A percentile compares a stretch with the other conserved stretches of the same genome.
Conservation (phyloP, 2,329 filamentous ascomycete genomes). For the Catunica adiposa region DNA sequence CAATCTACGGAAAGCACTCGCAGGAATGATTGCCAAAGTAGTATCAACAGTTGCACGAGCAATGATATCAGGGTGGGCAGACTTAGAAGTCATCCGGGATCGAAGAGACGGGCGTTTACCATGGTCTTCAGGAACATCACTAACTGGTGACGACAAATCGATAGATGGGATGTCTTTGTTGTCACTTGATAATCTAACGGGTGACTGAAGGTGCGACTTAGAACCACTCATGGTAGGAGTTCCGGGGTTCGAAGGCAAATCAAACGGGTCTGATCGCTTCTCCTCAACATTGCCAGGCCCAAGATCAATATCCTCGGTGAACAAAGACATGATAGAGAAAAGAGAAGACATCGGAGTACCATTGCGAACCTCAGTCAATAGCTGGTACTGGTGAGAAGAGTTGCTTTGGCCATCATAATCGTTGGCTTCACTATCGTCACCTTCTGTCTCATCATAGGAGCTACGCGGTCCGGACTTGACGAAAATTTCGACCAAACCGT, state of each 20-base stretch:
- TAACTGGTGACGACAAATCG: slow-evolving; percentile 4
- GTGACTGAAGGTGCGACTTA: background rate
- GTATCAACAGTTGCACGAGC: slow-evolving; percentile 93
- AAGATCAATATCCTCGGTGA: slow-evolving; percentile 85
- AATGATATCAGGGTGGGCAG: slow-evolving; percentile 90
- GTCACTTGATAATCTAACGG: background rate
- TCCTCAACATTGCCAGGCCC: slow-evolving; percentile 48
- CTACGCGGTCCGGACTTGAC: slow-evolving; percentile 62
- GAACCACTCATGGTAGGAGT: slow-evolving; percentile 8
- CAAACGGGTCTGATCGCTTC: slow-evolving; percentile 3
- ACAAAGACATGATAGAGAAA: slow-evolving; percentile 91
- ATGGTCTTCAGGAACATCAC: background rate
- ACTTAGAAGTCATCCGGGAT: slow-evolving; percentile 40
- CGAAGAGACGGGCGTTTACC: slow-evolving; percentile 2
- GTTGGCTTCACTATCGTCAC: slow-evolving; percentile 29
- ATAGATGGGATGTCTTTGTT: slow-evolving; percentile 17
- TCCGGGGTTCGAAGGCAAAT: slow-evolving; percentile 9
- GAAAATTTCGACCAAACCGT: slow-evolving; percentile 92
- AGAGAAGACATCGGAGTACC: slow-evolving; percentile 96
- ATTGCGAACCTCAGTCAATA: slow-evolving; percentile 93
- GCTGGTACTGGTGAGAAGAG: slow-evolving; percentile 69
- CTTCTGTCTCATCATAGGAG: slow-evolving; percentile 20
- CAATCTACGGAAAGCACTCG: slow-evolving; percentile 80
- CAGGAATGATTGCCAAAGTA: slow-evolving; percentile 94
- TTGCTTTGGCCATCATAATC: slow-evolving; percentile 50